Percentiles rank a stretch among this genome's conserved stretches.
Conservation (phyloP, 2,329 filamentous ascomycete genomes). For the Venturia carpophila region DNA sequence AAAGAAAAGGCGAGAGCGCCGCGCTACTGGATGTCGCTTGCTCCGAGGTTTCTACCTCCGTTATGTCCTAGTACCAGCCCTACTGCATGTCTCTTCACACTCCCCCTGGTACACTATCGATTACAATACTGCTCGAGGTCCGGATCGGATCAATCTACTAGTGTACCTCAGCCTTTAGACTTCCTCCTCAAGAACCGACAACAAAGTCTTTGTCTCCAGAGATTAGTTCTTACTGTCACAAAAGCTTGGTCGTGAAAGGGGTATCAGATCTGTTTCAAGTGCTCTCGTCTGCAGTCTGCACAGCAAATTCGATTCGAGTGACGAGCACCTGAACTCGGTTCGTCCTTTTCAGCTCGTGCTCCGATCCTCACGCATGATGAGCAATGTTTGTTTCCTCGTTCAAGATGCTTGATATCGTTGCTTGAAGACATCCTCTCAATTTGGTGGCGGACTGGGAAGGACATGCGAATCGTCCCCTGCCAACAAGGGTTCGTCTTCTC, state of each 20-base stretch:
- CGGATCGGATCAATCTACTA: background rate
- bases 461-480: background rate
- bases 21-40: background rate
- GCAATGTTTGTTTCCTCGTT: background rate
- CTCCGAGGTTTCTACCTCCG: background rate
- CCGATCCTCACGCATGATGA: background rate
- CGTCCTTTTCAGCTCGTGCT: background rate
- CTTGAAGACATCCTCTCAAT: background rate
- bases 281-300: background rate
- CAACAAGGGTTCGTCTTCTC: background rate
- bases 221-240: conserved; percentile 1
- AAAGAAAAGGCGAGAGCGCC: background rate
- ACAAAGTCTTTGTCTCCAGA: background rate
- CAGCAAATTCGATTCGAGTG: background rate
- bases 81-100: conserved; percentile 3
- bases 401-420: conserved; percentile 6
- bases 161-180: background rate
- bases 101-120: background rate
- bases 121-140: background rate
- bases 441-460: background rate
- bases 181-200: background rate
- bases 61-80: too few relatives aligned
- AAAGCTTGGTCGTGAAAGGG: conserved; percentile 4
- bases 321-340: background rate
- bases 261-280: conserved; percentile 8